Percentiles rank a stretch among this genome's conserved stretches.
Conservation (phyloP, 1,284 basidiomycete species). For the Bjerkandera adusta region DNA sequence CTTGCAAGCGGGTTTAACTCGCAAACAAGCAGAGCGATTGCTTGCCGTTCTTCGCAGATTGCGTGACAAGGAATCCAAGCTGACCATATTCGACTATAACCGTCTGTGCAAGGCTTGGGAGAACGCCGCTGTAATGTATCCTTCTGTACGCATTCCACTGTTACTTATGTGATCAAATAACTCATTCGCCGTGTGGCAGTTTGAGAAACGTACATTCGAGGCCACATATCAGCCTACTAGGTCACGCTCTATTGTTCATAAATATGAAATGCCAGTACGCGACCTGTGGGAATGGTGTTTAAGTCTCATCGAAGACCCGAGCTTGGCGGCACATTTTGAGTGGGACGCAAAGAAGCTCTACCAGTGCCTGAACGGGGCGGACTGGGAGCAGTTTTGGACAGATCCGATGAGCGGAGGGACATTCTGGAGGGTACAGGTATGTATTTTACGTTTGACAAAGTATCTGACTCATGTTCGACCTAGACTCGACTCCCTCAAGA, state of each 20-base stretch:
- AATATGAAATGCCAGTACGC: not conserved
- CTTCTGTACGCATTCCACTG: not conserved
- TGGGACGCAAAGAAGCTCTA: slow-evolving; percentile 25
- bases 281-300: slow-evolving; percentile 24
- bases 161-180: not conserved
- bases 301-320: slow-evolving; percentile 20
- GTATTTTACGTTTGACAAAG: not conserved
- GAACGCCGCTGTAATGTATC: not conserved
- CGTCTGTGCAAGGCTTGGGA: not conserved
- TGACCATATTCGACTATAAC: not conserved
- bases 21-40: not conserved
- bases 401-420: slow-evolving; percentile 26
- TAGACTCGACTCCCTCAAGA: slow-evolving; percentile 20
- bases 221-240: not conserved
- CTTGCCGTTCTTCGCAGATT: not conserved
- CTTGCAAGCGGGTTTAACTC: not conserved
- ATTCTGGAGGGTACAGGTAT: slow-evolving; percentile 28
- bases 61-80: not conserved
- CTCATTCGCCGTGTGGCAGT: not conserved
- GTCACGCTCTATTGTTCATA: not conserved
- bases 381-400: slow-evolving; percentile 19
- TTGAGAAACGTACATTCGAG: not conserved
- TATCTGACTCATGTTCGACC: not conserved
- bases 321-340: slow-evolving; percentile 19
- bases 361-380: slow-evolving; percentile 17